phyloP scores from a whole-genome alignment of 192 early-diverging fungal species.

The Coemansia sp. region DNA sequence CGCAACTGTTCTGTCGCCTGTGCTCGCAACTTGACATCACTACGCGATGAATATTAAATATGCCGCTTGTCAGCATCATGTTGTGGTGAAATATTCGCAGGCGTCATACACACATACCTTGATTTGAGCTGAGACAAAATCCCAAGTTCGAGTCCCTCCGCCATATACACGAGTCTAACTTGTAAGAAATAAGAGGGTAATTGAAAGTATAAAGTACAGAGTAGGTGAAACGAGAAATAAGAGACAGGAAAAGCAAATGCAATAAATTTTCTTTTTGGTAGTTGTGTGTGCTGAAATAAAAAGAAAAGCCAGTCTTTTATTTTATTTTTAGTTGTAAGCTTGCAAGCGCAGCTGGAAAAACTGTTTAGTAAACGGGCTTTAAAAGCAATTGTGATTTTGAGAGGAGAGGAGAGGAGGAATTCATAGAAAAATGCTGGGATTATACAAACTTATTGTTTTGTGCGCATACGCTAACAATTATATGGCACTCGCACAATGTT shows the following conservation, averaged over 20 bases:
- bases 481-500: too few species aligned
- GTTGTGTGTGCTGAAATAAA: background rate
- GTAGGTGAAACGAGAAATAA: background rate
- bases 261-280: background rate
- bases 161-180: background rate
- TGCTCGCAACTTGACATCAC: conserved; percentile 17
- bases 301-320: background rate
- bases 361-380: too few species aligned
- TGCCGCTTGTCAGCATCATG: background rate
- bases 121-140: background rate
- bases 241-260: background rate
- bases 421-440: too few species aligned
- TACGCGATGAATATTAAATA: conserved; percentile 5
- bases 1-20: conserved; percentile 14
- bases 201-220: background rate
- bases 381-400: too few species aligned
- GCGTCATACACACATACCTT: background rate
- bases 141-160: background rate
- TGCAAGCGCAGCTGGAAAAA: too few species aligned
- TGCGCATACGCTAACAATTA: too few species aligned
- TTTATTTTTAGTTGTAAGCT: too few species aligned
- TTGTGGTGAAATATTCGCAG: background rate
- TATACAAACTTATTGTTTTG: too few species aligned
- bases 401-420: too few species aligned
- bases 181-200: too few species aligned